Conservation (phyloP, 2,329 filamentous ascomycete genomes). For the Coleophoma crateriformis region DNA sequence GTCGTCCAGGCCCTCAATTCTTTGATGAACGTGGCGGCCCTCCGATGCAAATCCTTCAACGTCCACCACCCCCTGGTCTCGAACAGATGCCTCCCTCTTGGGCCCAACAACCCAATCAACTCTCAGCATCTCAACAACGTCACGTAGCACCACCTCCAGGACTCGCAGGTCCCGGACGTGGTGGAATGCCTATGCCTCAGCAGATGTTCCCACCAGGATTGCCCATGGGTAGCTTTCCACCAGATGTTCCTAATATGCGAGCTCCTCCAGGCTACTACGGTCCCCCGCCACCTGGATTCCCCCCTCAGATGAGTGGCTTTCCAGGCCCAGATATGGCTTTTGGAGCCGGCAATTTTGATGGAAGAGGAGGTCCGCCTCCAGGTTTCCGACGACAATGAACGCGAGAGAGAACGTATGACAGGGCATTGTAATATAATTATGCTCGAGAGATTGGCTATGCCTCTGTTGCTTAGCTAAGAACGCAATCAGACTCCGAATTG, state of each 20-base stretch:
- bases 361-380: constrained; percentile 47
- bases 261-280: constrained; percentile 42
- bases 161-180: constrained; percentile 30
- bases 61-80: constrained; percentile 54
- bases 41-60: constrained; percentile 56
- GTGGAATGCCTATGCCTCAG: constrained; percentile 41
- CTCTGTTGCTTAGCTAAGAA: constrained; percentile 3
- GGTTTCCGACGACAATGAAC: constrained; percentile 36
- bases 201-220: constrained; percentile 60
- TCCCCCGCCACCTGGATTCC: constrained; percentile 44
- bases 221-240: constrained; percentile 41
- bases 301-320: constrained; percentile 50
- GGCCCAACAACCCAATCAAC: constrained; percentile 30
- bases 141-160: constrained; percentile 60
- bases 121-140: constrained; percentile 32
- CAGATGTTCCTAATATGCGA: constrained; percentile 38
- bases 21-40: constrained; percentile 23
- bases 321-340: constrained; percentile 48
- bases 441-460: constrained; percentile 1
- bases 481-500: not conserved
- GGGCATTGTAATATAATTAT: constrained; percentile 5
- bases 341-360: constrained; percentile 41
- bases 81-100: constrained; percentile 53
- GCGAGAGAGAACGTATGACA: constrained; percentile 3
- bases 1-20: constrained; percentile 23